phyloP scores from a whole-genome alignment of 768 basidiomycete genomes.

The Lyophyllum decastes region DNA sequence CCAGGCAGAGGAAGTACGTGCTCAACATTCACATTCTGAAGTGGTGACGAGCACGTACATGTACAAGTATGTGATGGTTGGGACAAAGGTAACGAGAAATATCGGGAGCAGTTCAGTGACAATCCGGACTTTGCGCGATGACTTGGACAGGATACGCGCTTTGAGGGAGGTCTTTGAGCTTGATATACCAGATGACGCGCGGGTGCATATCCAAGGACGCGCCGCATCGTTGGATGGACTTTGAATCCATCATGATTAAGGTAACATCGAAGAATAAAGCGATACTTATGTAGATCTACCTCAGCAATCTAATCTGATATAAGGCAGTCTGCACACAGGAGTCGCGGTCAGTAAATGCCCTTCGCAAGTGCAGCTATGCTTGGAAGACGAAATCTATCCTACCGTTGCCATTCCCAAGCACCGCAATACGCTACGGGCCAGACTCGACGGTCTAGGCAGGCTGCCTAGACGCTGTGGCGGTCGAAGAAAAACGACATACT shows the following conservation, averaged over 20 bases:
- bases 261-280: too few relatives aligned
- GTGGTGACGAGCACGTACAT: background rate
- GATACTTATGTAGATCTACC: too few relatives aligned
- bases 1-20: background rate
- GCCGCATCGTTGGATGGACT: slow-evolving; percentile 16
- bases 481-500: too few relatives aligned
- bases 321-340: too few relatives aligned
- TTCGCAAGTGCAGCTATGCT: too few relatives aligned
- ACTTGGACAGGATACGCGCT: slow-evolving; percentile 29
- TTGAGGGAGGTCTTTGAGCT: slow-evolving; percentile 28
- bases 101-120: slow-evolving; percentile 22
- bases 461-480: too few relatives aligned
- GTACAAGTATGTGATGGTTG: slow-evolving; percentile 21
- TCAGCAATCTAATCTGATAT: too few relatives aligned
- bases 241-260: background rate
- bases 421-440: too few relatives aligned
- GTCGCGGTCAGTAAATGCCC: too few relatives aligned
- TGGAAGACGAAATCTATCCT: too few relatives aligned
- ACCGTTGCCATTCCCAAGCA: too few relatives aligned
- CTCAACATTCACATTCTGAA: background rate
- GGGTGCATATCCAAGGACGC: slow-evolving; percentile 24
- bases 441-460: too few relatives aligned
- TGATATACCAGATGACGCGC: slow-evolving; percentile 22
- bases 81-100: slow-evolving; percentile 26
- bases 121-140: slow-evolving; percentile 23